Evolutionary conservation across 106 monocot genomes (phyloP), one percentile per base, ranked within the genome.

Genomic region (Platanthera zijinensis): DNA sequence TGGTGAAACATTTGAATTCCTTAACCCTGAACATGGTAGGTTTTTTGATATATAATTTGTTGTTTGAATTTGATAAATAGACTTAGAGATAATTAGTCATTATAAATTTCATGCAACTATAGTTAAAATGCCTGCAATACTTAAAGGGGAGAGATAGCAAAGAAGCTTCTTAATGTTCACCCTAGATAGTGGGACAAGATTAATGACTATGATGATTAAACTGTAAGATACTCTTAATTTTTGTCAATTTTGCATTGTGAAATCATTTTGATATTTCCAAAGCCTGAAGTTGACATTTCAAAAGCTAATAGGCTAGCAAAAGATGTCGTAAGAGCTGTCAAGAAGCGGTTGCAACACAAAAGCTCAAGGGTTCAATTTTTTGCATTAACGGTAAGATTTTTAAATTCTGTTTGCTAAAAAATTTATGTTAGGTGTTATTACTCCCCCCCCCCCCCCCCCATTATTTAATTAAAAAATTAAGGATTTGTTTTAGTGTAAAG

Each of bases 271-370:
- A 61, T 61, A 8, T 19, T 61, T 61, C n/a, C 21, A 21, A 61
- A 61, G 21, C 21, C 30, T 22, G 11, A 67, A 67, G 32, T 22
- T 67, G 32, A 67, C 22, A 11, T 12, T 5, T 67, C 32, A 12
- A 67, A 12, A 30, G 25, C 39, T 9, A 67, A 74, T 81, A 94
- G 94, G 91, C 89, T 85, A 78, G 86, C 89, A 15, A 94, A 89
- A 82, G 94, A 94, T 74, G 94, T 94, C 25, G 76, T 89, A 47
- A 90, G 89, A 87, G 83, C 91, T 66, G 84, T 91, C 63, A 91
- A 87, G 84, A 94, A 94, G 72, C 83, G 94, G 3, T 74, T 94
- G 25, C 90, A 94, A 70, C 84, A 90, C 66, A 89, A 86, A 74
- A 94, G 72, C 22, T 62, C 86, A 21, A 86, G 66, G 70, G 90